A percentile compares a stretch with the other conserved stretches of the same genome.
phyloP scores from a whole-genome alignment of 139 green algal species.

The Tetradesmus obliquus region DNA sequence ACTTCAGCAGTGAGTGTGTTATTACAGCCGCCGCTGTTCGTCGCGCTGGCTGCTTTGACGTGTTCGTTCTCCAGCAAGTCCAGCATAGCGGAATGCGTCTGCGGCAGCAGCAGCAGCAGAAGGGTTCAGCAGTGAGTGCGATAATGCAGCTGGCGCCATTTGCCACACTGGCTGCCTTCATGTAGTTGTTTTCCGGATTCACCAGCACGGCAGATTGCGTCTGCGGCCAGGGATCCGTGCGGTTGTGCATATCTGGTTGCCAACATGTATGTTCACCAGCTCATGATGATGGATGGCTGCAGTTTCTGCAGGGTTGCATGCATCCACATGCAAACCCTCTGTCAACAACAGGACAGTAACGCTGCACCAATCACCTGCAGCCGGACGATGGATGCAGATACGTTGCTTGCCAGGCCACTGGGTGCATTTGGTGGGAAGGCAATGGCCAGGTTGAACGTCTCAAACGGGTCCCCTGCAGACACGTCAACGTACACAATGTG shows the following conservation, averaged over 20 bases:
- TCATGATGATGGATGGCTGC: no score
- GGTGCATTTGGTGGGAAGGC: slow-evolving; percentile 15
- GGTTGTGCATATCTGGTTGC: no score
- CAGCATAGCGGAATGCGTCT: slow-evolving; percentile 2
- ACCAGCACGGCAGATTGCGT: no score
- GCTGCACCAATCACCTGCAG: slow-evolving; percentile 5
- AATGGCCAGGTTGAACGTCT: slow-evolving; percentile 41
- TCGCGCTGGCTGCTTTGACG: not conserved
- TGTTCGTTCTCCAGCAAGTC: slow-evolving; percentile 35
- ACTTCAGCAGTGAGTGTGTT: not conserved
- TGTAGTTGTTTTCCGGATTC: no score
- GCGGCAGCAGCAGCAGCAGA: not conserved
- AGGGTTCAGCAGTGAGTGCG: no score
- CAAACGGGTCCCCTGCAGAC: not conserved
- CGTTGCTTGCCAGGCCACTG: not conserved
- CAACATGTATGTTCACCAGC: no score
- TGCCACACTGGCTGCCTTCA: no score
- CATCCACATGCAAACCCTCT: no score
- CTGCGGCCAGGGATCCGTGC: not conserved
- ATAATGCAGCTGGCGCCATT: no score
- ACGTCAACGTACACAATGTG: not conserved
- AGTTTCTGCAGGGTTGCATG: no score
- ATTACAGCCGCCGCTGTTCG: not conserved
- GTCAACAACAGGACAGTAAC: no score
- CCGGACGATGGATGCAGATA: slow-evolving; percentile 34